Conservation (phyloP, 116 monocot species). For the Iris pallida region DNA sequence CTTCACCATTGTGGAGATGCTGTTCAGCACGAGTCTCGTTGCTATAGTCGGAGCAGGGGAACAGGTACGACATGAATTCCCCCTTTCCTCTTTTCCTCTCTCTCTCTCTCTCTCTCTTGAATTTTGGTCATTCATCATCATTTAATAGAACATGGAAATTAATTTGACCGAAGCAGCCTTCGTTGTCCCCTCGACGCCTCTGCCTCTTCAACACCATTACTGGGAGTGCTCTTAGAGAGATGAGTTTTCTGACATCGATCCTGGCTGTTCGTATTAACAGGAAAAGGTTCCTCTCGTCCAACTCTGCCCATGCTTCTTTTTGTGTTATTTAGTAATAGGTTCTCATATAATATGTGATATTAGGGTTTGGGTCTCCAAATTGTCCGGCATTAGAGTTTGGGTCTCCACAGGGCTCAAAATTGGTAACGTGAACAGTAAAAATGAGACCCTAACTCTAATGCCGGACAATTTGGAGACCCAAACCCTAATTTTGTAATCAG, state of each 20-base stretch:
- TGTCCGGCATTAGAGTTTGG: too few species aligned
- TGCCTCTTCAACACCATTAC: slow-evolving; percentile 63
- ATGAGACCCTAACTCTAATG: too few species aligned
- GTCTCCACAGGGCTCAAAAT: too few species aligned
- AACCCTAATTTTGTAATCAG: too few species aligned
- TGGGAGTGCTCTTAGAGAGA: slow-evolving; percentile 55
- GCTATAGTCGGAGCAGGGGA: slow-evolving; percentile 91
- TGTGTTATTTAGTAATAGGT: too few species aligned
- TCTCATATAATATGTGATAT: too few species aligned
- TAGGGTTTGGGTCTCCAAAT: too few species aligned
- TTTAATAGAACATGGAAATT: too few species aligned
- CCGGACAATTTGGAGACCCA: too few species aligned
- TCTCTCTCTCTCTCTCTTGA: too few species aligned
- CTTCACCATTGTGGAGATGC: slow-evolving; percentile 88
- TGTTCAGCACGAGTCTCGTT: slow-evolving; percentile 70
- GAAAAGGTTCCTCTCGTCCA: slow-evolving; percentile 45
- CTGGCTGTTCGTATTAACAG: slow-evolving; percentile 79
- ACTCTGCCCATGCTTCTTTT: too few species aligned
- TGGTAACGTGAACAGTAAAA: too few species aligned
- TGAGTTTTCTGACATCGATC: slow-evolving; percentile 85
- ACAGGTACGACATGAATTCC: slow-evolving; percentile 36
- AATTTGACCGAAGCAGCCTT: slow-evolving; percentile 45
- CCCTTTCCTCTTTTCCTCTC: background rate
- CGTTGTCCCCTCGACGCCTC: slow-evolving; percentile 81
- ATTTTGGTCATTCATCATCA: background rate